Evolutionary conservation across 2,329 filamentous ascomycete species (phyloP).

Genomic region (Microdochium bolleyi): DNA sequence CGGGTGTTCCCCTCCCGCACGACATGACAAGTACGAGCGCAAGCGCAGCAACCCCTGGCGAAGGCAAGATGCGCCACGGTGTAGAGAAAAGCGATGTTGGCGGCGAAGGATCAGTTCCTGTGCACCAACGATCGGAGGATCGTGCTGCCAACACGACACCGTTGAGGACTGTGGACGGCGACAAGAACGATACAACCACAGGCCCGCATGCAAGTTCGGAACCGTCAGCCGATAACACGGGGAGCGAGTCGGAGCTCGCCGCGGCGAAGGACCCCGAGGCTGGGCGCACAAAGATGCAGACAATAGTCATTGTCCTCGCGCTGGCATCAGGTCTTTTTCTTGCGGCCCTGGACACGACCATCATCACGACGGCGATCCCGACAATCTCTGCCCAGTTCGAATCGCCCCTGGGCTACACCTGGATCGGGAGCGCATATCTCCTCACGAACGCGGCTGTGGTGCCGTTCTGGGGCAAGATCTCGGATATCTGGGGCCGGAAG

Average conservation of each 20-base stretch:
- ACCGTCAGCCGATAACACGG: not conserved
- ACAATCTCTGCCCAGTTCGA: conserved; percentile 56
- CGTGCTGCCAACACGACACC: too few species aligned
- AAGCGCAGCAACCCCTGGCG: not conserved
- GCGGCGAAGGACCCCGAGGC: not conserved
- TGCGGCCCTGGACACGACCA: conserved; percentile 49
- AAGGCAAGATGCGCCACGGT: not conserved
- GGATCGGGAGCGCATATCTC: conserved; percentile 70
- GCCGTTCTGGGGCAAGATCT: conserved; percentile 61
- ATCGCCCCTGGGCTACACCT: conserved; percentile 64
- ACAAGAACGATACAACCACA: not conserved
- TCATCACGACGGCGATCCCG: conserved; percentile 59
- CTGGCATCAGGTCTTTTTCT: conserved; percentile 35
- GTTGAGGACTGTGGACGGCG: too few species aligned
- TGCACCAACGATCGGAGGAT: too few species aligned
- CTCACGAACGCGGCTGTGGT: conserved; percentile 60
- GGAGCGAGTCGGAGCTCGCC: not conserved
- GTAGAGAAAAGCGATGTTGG: not conserved
- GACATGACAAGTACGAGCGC: not conserved
- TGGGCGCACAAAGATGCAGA: conserved; percentile 16
- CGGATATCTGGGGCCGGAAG: conserved; percentile 52
- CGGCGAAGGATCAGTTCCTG: not conserved
- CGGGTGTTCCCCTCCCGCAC: not conserved
- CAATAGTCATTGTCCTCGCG: conserved; percentile 19
- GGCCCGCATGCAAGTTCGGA: not conserved